phyloP scores from a whole-genome alignment of 2,329 filamentous ascomycete genomes.

The Penicillium nordicum region DNA sequence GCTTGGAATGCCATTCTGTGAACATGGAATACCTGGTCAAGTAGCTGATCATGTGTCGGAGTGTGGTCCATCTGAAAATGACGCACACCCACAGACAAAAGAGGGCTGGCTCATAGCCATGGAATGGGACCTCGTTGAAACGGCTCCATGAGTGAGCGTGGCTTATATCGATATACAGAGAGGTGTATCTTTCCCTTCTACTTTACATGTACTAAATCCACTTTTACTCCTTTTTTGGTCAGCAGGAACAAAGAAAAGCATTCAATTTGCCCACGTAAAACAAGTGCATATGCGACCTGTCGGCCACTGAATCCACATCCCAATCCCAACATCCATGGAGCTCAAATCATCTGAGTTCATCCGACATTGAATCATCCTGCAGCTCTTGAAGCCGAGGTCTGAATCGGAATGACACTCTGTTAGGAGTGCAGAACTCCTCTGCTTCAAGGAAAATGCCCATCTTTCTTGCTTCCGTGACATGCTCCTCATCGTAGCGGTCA shows the following conservation, averaged over 20 bases:
- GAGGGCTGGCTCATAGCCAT: conserved; percentile 37
- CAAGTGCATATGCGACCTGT: no score
- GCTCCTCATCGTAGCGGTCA: conserved; percentile 7
- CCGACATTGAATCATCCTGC: not conserved
- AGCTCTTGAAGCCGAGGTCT: not conserved
- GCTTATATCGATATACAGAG: not conserved
- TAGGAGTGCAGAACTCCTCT: not conserved
- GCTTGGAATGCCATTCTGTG: conserved; percentile 4
- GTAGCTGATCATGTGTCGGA: not conserved
- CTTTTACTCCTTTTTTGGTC: no score
- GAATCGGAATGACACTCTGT: not conserved
- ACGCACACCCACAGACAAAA: not conserved
- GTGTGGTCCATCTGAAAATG: not conserved
- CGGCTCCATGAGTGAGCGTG: not conserved
- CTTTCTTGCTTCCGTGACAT: not conserved
- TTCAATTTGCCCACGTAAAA: no score
- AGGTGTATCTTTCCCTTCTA: not conserved
- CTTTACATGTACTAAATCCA: no score
- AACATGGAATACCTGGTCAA: not conserved
- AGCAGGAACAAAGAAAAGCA: no score
- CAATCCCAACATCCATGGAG: not conserved
- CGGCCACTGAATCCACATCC: not conserved
- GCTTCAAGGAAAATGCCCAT: not conserved
- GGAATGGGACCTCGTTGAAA: conserved; percentile 39
- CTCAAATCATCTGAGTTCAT: not conserved